These are phyloP conservation scores for Parasitella parasitica DNA, from an alignment of 371 early-diverging fungal species.

Conservation along the genomic window DNA sequence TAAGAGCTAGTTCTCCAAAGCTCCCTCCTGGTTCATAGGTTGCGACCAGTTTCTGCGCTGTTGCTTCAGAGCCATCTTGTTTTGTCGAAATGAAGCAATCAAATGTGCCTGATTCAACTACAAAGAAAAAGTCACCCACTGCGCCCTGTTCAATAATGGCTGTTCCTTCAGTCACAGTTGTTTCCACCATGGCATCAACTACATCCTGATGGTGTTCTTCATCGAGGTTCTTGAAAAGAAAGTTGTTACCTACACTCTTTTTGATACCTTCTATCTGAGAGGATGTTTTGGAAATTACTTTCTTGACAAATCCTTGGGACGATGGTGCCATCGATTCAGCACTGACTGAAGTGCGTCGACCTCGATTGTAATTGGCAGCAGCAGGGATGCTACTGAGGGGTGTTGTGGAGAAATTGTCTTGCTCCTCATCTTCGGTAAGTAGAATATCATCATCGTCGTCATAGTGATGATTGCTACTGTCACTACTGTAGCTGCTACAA, in stretches of 20 bases:
- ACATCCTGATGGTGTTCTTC: constrained; percentile 94
- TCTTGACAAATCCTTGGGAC: constrained; percentile 73
- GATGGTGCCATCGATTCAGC: constrained; percentile 95
- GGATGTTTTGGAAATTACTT: constrained; percentile 79
- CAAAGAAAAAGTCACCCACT: constrained; percentile 94
- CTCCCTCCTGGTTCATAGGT: constrained; percentile 68
- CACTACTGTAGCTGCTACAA: constrained; percentile 13
- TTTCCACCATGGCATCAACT: constrained; percentile 90
- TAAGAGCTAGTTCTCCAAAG: constrained; percentile 89
- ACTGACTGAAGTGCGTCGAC: constrained; percentile 89
- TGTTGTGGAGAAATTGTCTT: constrained; percentile 50
- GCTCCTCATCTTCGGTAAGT: constrained; percentile 18
- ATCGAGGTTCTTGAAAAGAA: constrained; percentile 88
- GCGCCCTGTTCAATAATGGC: constrained; percentile 92
- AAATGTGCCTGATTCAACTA: constrained; percentile 90
- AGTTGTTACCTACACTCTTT: constrained; percentile 76
- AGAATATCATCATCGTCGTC: constrained; percentile 34
- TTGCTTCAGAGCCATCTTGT: constrained; percentile 43
- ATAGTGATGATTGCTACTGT: constrained; percentile 23
- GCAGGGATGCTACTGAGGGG: constrained; percentile 22
- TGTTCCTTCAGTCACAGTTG: constrained; percentile 58
- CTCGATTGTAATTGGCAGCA: constrained; percentile 56
- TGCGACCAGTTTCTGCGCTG: constrained; percentile 39
- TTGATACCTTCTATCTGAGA: constrained; percentile 80
- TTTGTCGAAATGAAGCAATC: constrained; percentile 80